Percentiles rank a stretch among this genome's conserved stretches.
Conservation (phyloP, 2,329 filamentous ascomycete genomes). For the Cladorrhinum sp. region DNA sequence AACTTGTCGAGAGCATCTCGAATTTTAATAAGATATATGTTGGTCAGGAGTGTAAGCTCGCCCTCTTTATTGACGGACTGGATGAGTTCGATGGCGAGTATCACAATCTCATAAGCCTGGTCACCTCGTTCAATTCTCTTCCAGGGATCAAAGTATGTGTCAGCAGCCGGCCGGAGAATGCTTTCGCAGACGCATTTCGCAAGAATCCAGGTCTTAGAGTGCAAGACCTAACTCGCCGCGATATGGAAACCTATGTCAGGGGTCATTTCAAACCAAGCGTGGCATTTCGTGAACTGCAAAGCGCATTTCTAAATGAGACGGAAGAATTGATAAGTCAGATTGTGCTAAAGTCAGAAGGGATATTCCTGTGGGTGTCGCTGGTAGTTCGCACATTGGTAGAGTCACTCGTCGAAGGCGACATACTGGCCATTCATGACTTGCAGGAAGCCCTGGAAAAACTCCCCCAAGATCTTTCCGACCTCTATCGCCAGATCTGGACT, state of each 20-base stretch:
- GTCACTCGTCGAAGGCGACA: no score
- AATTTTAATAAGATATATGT: background rate
- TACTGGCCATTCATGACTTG: no score
- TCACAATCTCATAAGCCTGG: background rate
- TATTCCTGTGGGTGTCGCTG: slow-evolving; percentile 31
- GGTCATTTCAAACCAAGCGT: background rate
- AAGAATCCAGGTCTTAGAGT: slow-evolving; percentile 1
- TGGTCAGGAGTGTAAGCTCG: background rate
- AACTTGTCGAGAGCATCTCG: background rate
- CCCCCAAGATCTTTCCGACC: no score
- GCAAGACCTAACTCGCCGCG: slow-evolving; percentile 1
- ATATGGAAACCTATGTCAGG: slow-evolving; percentile 4
- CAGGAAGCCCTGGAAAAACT: no score
- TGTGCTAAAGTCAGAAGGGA: slow-evolving; percentile 19
- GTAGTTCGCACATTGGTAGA: no score
- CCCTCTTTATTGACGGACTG: background rate
- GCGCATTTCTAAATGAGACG: slow-evolving; percentile 3
- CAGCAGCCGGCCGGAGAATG: slow-evolving; percentile 13
- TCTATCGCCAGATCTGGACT: no score
- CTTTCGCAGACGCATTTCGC: slow-evolving; percentile 11
- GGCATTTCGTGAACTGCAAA: slow-evolving; percentile 5
- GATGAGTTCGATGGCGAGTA: background rate
- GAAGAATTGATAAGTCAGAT: slow-evolving; percentile 9
- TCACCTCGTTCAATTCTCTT: background rate
- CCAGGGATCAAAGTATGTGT: slow-evolving; percentile 9